These are phyloP conservation scores for Lentinula lateritia DNA, from an alignment of 768 basidiomycete genomes.

Conservation along the genomic window DNA sequence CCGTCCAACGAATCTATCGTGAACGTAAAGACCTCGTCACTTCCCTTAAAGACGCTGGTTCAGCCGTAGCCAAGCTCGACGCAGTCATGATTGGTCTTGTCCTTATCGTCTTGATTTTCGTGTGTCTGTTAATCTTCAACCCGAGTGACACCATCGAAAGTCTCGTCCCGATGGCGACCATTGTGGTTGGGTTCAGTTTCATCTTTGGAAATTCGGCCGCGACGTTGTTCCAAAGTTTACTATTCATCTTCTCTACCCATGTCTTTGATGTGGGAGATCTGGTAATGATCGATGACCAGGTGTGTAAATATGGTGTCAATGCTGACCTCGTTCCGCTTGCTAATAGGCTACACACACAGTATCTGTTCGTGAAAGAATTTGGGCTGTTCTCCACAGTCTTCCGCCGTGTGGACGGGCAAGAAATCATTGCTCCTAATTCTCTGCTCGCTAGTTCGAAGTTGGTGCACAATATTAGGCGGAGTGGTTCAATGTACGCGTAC, in stretches of 20 bases:
- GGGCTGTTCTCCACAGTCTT: slow-evolving; percentile 78
- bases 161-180: slow-evolving; percentile 73
- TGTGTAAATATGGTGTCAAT: slow-evolving; percentile 12
- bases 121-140: slow-evolving; percentile 74
- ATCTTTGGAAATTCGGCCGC: slow-evolving; percentile 81
- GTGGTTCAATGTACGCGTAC: slow-evolving; percentile 58
- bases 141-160: slow-evolving; percentile 59
- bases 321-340: not conserved
- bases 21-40: slow-evolving; percentile 70
- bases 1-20: slow-evolving; percentile 73
- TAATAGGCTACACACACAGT: slow-evolving; percentile 15
- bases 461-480: slow-evolving; percentile 73
- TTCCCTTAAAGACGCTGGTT: slow-evolving; percentile 71
- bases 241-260: slow-evolving; percentile 83
- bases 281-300: slow-evolving; percentile 75
- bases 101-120: slow-evolving; percentile 56
- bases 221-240: slow-evolving; percentile 74
- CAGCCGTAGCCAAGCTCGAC: slow-evolving; percentile 73
- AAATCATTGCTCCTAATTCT: slow-evolving; percentile 75
- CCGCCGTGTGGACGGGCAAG: slow-evolving; percentile 74
- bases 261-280: slow-evolving; percentile 83
- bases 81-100: slow-evolving; percentile 61
- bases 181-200: slow-evolving; percentile 81
- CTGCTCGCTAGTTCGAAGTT: slow-evolving; percentile 65
- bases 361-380: slow-evolving; percentile 65